phyloP scores from a whole-genome alignment of 1,139 yeast species.

The Debaryomyces robertsiae region DNA sequence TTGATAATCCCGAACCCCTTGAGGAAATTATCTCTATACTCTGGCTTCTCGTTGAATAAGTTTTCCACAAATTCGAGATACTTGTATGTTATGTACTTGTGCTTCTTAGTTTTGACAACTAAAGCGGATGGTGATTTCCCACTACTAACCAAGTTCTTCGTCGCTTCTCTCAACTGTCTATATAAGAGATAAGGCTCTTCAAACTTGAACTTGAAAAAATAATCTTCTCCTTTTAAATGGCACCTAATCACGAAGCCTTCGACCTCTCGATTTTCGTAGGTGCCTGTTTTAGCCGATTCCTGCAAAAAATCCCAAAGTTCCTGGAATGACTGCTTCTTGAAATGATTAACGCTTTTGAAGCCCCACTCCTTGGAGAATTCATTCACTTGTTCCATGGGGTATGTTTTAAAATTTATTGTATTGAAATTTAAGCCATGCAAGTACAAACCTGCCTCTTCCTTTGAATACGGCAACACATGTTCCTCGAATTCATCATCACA shows the following conservation, averaged over 20 bases:
- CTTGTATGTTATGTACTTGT: conserved; percentile 60
- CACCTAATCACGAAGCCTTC: conserved; percentile 95
- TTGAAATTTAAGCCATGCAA: conserved; percentile 86
- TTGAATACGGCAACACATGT: conserved; percentile 78
- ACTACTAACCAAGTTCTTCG: conserved; percentile 56
- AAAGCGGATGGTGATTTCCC: conserved; percentile 44
- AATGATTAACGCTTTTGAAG: conserved; percentile 57
- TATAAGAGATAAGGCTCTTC: conserved; percentile 93
- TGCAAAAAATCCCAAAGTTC: conserved; percentile 55
- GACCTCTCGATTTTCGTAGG: conserved; percentile 68
- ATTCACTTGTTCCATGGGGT: conserved; percentile 60
- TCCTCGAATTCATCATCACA: conserved; percentile 96
- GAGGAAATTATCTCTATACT: conserved; percentile 46
- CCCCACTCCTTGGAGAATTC: conserved; percentile 72
- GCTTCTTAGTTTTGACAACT: conserved; percentile 44
- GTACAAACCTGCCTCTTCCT: conserved; percentile 75
- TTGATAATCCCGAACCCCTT: conserved; percentile 75
- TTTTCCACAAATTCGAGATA: conserved; percentile 70
- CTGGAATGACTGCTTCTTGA: conserved; percentile 38
- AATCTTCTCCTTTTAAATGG: conserved; percentile 34
- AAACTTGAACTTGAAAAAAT: conserved; percentile 90
- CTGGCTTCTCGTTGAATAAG: conserved; percentile 49
- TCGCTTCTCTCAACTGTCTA: conserved; percentile 87
- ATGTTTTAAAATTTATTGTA: conserved; percentile 61
- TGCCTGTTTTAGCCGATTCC: conserved; percentile 65